phyloP scores from a whole-genome alignment of 1,284 basidiomycete genomes.

The Irpex lacteus region DNA sequence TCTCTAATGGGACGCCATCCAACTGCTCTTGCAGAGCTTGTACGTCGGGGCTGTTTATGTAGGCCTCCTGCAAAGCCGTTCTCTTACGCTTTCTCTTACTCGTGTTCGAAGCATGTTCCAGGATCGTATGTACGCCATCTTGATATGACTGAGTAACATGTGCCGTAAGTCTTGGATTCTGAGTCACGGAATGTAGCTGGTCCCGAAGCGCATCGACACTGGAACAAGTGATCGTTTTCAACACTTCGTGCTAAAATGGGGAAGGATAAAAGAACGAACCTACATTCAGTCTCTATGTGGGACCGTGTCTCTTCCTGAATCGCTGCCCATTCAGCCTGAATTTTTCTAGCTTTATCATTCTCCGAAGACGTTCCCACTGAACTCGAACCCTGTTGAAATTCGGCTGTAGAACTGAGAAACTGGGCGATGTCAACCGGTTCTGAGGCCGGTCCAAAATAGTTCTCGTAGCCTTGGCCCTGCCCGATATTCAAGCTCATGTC shows the following conservation, averaged over 20 bases:
- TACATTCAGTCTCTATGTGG: conserved; percentile 28
- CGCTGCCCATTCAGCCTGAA: conserved; percentile 14
- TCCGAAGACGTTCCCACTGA: not conserved
- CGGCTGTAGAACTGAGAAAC: conserved; percentile 23
- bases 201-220: conserved; percentile 57
- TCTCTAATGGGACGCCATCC: conserved; percentile 45
- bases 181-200: conserved; percentile 45
- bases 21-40: conserved; percentile 45
- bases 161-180: conserved; percentile 55
- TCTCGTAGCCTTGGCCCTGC: conserved; percentile 29
- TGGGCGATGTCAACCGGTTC: conserved; percentile 24
- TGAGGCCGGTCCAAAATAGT: conserved; percentile 32
- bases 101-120: conserved; percentile 38
- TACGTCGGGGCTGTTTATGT: conserved; percentile 40
- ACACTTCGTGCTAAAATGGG: not conserved
- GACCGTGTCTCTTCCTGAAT: conserved; percentile 18
- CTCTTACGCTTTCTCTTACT: conserved; percentile 46
- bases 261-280: conserved; percentile 22
- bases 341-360: conserved; percentile 3
- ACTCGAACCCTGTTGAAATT: conserved; percentile 11
- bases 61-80: conserved; percentile 27
- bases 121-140: conserved; percentile 41
- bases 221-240: not conserved
- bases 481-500: conserved; percentile 19
- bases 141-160: conserved; percentile 56